These are phyloP conservation scores for Pichia sp. DNA, from an alignment of 1,139 yeast genomes.

Conservation along the genomic window DNA sequence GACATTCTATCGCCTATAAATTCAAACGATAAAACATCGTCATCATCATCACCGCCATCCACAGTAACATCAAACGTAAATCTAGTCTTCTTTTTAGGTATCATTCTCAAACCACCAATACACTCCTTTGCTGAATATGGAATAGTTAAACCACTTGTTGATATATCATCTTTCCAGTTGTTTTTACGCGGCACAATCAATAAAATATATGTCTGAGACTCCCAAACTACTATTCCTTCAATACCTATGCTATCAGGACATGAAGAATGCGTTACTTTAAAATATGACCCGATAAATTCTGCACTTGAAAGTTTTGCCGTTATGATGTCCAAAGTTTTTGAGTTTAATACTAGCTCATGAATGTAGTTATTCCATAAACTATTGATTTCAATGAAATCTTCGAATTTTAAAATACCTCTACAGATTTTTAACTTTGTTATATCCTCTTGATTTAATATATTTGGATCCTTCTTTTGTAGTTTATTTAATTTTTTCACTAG, in stretches of 20 bases:
- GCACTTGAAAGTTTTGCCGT: conserved; percentile 65
- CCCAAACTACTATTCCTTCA: conserved; percentile 81
- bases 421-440: conserved; percentile 31
- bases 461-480: conserved; percentile 27
- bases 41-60: conserved; percentile 15
- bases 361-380: conserved; percentile 60
- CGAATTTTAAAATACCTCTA: conserved; percentile 43
- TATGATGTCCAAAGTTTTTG: conserved; percentile 26
- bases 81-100: conserved; percentile 26
- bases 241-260: conserved; percentile 58
- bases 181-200: conserved; percentile 47
- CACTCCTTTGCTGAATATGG: conserved; percentile 21
- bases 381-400: conserved; percentile 48
- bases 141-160: conserved; percentile 17
- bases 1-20: conserved; percentile 77
- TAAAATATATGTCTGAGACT: conserved; percentile 70
- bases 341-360: conserved; percentile 37
- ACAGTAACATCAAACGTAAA: conserved; percentile 18
- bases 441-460: conserved; percentile 18
- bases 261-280: conserved; percentile 53
- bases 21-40: conserved; percentile 47
- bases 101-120: conserved; percentile 29
- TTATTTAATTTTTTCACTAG: conserved; percentile 33
- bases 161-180: conserved; percentile 33
- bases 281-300: conserved; percentile 73